A percentile compares a stretch with the other conserved stretches of the same genome.
phyloP scores from a whole-genome alignment of 179 eudicot genomes.

The Beta lomatogona region DNA sequence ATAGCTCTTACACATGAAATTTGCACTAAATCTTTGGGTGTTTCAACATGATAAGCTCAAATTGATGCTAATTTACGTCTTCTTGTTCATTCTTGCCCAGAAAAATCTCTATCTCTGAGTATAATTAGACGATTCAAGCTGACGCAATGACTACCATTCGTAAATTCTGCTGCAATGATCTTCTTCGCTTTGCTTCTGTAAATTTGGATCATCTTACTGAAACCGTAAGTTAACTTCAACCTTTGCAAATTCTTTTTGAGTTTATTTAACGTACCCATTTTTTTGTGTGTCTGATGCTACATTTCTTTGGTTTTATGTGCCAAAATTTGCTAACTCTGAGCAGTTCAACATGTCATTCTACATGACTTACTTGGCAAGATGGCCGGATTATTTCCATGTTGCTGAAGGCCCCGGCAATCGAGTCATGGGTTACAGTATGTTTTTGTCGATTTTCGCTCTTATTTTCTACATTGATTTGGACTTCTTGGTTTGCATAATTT shows the following conservation, averaged over 20 bases:
- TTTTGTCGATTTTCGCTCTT: constrained; percentile 12
- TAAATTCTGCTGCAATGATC: constrained; percentile 91
- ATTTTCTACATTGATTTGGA: not conserved
- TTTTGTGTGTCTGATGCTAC: not conserved
- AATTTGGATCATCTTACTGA: constrained; percentile 95
- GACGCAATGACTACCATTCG: constrained; percentile 58
- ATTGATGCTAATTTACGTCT: not conserved
- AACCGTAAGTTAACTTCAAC: constrained; percentile 53
- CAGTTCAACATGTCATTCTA: constrained; percentile 99
- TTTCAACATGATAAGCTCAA: not conserved
- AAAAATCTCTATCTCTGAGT: not conserved
- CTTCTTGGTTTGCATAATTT: not conserved
- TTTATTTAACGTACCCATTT: not conserved
- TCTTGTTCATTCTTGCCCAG: not conserved
- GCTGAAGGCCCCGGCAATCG: constrained; percentile 88
- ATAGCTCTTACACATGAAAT: not conserved
- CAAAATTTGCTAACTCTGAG: constrained; percentile 5
- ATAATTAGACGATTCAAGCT: not conserved
- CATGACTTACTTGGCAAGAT: constrained; percentile 93
- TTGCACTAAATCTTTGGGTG: too few species aligned
- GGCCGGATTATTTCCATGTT: constrained; percentile 96
- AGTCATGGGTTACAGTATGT: constrained; percentile 90
- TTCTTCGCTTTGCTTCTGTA: constrained; percentile 82
- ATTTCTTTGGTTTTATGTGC: not conserved
- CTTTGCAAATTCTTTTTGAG: not conserved